Base-by-base conservation (phyloP, 2,329 filamentous ascomycete species). In the Hymenoscyphus infarciens region DNA sequence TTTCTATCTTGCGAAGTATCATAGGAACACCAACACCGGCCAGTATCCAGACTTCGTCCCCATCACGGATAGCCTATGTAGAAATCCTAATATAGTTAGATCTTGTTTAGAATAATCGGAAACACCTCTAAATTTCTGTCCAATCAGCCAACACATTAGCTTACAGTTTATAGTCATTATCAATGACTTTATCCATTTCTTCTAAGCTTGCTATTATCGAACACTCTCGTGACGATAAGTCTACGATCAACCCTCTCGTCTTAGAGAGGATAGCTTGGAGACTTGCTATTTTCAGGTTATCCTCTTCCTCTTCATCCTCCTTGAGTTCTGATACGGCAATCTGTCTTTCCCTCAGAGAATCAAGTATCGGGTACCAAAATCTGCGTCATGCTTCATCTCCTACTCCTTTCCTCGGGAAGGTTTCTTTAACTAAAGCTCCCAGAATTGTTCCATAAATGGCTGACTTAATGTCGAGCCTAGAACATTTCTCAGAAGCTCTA, bases 341-440 rank as follows among this genome's bases (percentile, higher is more conserved):
- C 33, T 61, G 13, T 5, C 54, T 15, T 27, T 53, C 25, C 39
- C 42, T 53, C 8, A 61, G 19, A 7, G 22, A 15, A 8, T 52
- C 29, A 2, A 35, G 53, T n/a, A 61, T 29, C 10, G 58, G 27
- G 22, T 52, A 22, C 19, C n/a, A 56, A 38, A 61, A 53, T 19
- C 42, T 16, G n/a, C 25, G 38, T 11, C 53, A 39, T 13, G 57
- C 57, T 19, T 59, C 57, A 3, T 56, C 22, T 0, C 13, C 56
- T 2, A 63, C 63, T 5, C 55, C 49, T 2, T 38, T 31, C 16
- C 55, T 56, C 6, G 25, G 63, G 53, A 61, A 64, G 1, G 63
- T 63, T 2, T 66, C 63, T 57, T 63, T 61, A 19, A 65, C 63
- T 2, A 65, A n/a, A 31, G 29, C 29, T 31, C 29, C 29, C 29